These are phyloP conservation scores for Arabis hirsuta DNA, from an alignment of 345 rosid species.

Conservation along the genomic window DNA sequence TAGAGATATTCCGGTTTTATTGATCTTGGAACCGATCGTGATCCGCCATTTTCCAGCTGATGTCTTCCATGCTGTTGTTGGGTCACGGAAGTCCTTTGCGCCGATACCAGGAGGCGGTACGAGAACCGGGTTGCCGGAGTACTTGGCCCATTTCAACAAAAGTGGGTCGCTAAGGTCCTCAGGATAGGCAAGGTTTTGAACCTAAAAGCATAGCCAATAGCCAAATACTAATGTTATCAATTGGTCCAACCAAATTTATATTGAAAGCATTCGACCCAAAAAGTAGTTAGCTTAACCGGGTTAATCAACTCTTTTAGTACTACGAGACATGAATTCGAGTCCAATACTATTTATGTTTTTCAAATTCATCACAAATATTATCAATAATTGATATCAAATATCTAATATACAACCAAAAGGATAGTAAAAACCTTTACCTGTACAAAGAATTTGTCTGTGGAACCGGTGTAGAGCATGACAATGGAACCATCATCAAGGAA, in stretches of 20 bases:
- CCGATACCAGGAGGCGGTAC: slow-evolving; percentile 70
- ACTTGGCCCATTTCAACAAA: slow-evolving; percentile 70
- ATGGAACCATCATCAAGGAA: slow-evolving; percentile 77
- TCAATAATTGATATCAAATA: not conserved
- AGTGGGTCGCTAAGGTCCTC: slow-evolving; percentile 79
- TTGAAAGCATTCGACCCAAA: not conserved
- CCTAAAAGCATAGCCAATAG: slow-evolving; percentile 22
- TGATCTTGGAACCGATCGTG: slow-evolving; percentile 70
- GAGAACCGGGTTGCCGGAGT: slow-evolving; percentile 73
- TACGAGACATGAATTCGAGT: no score
- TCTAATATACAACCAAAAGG: not conserved
- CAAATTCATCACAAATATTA: not conserved
- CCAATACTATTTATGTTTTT: not conserved
- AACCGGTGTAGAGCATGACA: slow-evolving; percentile 87
- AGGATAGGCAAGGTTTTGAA: slow-evolving; percentile 92
- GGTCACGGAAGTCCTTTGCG: slow-evolving; percentile 83
- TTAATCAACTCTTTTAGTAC: no score
- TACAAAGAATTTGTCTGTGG: slow-evolving; percentile 60
- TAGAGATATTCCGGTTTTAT: slow-evolving; percentile 67
- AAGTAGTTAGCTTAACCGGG: no score
- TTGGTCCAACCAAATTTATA: not conserved
- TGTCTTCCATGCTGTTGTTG: slow-evolving; percentile 92
- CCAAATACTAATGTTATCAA: not conserved
- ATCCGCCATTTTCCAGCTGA: slow-evolving; percentile 84
- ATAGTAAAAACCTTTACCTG: slow-evolving; percentile 40